phyloP scores from a whole-genome alignment of 116 monocot species.

The Zostera marina region DNA sequence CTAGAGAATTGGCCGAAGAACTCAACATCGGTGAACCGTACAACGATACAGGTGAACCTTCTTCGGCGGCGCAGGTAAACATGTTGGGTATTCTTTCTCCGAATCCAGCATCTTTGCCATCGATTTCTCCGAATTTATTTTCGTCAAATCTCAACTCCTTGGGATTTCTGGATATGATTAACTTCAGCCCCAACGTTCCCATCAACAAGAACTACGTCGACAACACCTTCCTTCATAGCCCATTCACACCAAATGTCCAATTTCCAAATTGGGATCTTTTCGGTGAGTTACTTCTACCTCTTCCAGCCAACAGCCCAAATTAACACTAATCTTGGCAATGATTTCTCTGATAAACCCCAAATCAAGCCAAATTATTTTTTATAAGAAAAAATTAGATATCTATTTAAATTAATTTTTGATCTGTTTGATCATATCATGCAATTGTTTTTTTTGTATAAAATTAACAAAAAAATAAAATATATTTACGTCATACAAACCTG shows the following conservation, averaged over 20 bases:
- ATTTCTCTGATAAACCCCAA: no score
- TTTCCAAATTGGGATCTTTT: conserved; percentile 4
- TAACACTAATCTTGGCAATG: no score
- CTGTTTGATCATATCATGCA: no score
- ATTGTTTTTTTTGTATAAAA: no score
- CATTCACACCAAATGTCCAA: neutral
- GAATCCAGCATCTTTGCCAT: neutral
- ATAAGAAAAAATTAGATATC: no score
- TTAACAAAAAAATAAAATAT: no score
- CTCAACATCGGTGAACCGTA: conserved; percentile 1
- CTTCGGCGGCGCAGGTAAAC: neutral
- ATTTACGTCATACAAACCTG: no score
- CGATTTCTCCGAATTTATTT: neutral
- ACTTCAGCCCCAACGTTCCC: neutral
- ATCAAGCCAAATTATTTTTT: no score
- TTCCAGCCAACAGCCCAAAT: no score
- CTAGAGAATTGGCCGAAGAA: neutral
- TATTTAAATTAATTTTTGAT: no score
- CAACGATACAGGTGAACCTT: neutral
- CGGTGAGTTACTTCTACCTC: neutral
- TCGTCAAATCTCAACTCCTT: conserved; percentile 4
- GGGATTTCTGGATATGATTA: conserved; percentile 7
- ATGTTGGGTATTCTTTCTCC: conserved; percentile 2
- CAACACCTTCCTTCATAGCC: conserved; percentile 1
- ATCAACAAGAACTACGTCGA: conserved; percentile 3